Evolutionary conservation across 306 rosid genomes (phyloP).

Genomic region (Dryas alaskensis): DNA sequence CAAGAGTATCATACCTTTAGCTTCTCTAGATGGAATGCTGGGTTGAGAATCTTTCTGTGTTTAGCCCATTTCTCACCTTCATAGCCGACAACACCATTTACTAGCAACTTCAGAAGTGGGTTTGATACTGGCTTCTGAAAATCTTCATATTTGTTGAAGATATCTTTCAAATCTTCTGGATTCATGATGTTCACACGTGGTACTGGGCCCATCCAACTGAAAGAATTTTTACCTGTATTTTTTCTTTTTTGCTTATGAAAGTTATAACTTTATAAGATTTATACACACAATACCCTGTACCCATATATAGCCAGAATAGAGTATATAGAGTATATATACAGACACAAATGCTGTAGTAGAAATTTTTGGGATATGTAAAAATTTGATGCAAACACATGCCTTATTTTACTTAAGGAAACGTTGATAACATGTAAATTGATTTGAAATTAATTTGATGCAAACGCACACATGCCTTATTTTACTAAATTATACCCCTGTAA

Average conservation of each 20-base stretch:
- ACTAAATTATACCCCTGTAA: no score
- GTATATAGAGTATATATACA: no score
- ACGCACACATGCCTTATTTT: no score
- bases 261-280: not conserved
- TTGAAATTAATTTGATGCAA: no score
- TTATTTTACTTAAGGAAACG: no score
- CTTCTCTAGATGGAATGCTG: slow-evolving; percentile 50
- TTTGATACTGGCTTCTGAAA: slow-evolving; percentile 28
- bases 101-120: slow-evolving; percentile 31
- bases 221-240: slow-evolving; percentile 47
- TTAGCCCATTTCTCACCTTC: slow-evolving; percentile 60
- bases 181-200: slow-evolving; percentile 49
- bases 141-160: slow-evolving; percentile 31
- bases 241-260: not conserved
- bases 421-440: no score
- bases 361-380: no score
- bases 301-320: no score
- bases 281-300: not conserved
- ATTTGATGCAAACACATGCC: no score
- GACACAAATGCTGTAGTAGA: no score
- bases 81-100: slow-evolving; percentile 21
- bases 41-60: slow-evolving; percentile 50
- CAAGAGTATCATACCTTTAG: slow-evolving; percentile 42
- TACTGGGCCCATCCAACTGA: slow-evolving; percentile 47
- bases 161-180: slow-evolving; percentile 48